phyloP scores from a whole-genome alignment of 352 stramenopile genomes.

The Pythium biforme region DNA sequence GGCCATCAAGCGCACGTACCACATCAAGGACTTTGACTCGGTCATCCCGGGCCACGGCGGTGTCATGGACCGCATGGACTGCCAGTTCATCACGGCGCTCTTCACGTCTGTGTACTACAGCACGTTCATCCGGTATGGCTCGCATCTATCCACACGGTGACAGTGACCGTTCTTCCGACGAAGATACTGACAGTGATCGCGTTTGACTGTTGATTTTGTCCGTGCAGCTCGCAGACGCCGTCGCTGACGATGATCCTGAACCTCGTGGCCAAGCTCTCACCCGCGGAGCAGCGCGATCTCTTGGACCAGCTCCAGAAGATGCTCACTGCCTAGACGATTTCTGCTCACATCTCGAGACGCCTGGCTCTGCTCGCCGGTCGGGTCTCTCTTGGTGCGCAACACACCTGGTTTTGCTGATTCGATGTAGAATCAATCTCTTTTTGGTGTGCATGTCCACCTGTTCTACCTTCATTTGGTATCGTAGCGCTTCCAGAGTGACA shows the following conservation, averaged over 20 bases:
- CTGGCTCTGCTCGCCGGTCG: no score
- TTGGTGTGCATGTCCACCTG: background rate
- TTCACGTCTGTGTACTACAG: constrained; percentile 98
- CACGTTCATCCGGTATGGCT: constrained; percentile 92
- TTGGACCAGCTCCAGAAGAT: constrained; percentile 66
- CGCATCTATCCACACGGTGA: no score
- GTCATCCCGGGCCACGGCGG: constrained; percentile 98
- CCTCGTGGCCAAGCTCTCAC: constrained; percentile 58
- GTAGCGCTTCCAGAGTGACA: no score
- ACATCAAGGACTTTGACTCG: constrained; percentile 99
- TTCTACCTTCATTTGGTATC: background rate
- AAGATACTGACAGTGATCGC: background rate
- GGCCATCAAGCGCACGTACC: constrained; percentile 99
- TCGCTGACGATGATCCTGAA: constrained; percentile 76
- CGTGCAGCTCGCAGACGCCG: constrained; percentile 50
- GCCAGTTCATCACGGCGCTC: constrained; percentile 94
- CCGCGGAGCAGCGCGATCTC: constrained; percentile 71
- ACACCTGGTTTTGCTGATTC: background rate
- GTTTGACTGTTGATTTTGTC: background rate
- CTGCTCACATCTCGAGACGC: background rate
- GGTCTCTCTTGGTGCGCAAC: background rate
- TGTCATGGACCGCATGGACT: constrained; percentile 98
- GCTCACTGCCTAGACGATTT: constrained; percentile 7
- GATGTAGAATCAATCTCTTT: background rate
- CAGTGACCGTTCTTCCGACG: no score